Evolutionary conservation across 148 eudicot species (phyloP), one percentile per base, ranked within the genome.

Genomic region (Talinum fruticosum): DNA sequence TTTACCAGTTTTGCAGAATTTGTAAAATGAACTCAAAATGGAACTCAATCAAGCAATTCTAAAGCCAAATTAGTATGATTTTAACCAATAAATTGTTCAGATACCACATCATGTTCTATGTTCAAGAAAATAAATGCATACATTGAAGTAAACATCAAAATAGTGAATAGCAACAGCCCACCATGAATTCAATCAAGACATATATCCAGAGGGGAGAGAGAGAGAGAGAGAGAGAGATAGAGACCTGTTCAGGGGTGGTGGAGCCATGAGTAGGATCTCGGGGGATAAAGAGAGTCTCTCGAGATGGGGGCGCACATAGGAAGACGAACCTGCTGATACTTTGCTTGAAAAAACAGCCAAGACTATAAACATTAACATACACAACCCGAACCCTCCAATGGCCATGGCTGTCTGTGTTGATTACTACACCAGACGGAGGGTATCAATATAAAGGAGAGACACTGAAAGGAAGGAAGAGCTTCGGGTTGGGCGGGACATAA

Each of bases 211-310:
- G 47, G 12, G 4, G 57, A 51, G 57, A 51, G 30, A 62, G 72
- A 69, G 28, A 34, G 28, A n/a, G 44, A 69, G 72, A 69, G 72
- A 37, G 41, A 37, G 12, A 23, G 72, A 21, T 21, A 30, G 35
- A 34, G 12, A 69, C 83, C 83, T 81, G 83, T 10, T 81, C 76
- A 76, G 83, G 83, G 19, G 79, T 65, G 37, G 76, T 72, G 57
- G 79, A 14, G 24, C 69, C 61, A 19, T 65, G 66, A 14, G 33
- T 24, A 38, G 77, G n/a, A 32, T 51, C 66, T 18, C 59, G 23
- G 0, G 33, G 57, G 18, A 72, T 12, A 2, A 28, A 12, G 4
- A 53, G 54, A 6, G 69, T 37, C 19, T 66, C 53, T n/a, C 80
- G 24, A 2, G 80, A 69, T 14, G 77, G 83, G 1, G 80, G 80